Conservation (phyloP, 1,139 yeast genomes). For the Geotrichum histeridarum region DNA sequence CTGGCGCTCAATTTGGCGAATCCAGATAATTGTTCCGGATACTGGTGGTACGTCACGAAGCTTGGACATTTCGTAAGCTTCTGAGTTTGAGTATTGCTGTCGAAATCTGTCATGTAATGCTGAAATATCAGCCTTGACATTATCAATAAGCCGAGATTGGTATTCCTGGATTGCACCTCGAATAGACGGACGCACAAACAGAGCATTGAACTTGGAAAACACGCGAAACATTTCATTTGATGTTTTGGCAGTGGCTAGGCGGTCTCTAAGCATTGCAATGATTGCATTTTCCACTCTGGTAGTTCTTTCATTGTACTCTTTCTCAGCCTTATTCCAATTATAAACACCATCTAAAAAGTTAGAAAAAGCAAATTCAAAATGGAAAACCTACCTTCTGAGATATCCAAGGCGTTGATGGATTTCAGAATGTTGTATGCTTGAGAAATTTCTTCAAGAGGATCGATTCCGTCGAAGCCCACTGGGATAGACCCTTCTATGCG, state of each 20-base stretch:
- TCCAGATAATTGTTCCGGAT: constrained; percentile 49
- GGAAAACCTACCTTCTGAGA: constrained; percentile 34
- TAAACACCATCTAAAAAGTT: constrained; percentile 31
- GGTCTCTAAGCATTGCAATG: constrained; percentile 39
- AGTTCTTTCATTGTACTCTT: constrained; percentile 42
- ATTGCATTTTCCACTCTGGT: constrained; percentile 46
- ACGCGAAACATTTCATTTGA: constrained; percentile 50
- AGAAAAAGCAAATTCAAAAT: constrained; percentile 10
- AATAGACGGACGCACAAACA: constrained; percentile 49
- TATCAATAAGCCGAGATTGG: constrained; percentile 46
- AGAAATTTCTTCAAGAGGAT: constrained; percentile 39
- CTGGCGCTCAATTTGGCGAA: constrained; percentile 45
- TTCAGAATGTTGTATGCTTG: constrained; percentile 43
- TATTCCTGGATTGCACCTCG: constrained; percentile 53
- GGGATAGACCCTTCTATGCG: constrained; percentile 29
- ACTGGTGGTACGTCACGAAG: constrained; percentile 46
- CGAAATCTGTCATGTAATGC: constrained; percentile 42
- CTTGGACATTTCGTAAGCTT: constrained; percentile 36
- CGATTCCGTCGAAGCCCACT: constrained; percentile 27
- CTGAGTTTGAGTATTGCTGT: constrained; percentile 36
- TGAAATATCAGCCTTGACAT: constrained; percentile 46
- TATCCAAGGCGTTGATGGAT: constrained; percentile 41
- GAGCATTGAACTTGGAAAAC: constrained; percentile 46
- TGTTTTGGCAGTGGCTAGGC: constrained; percentile 40
- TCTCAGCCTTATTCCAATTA: constrained; percentile 42